Evolutionary conservation across 805 yeast species (phyloP), one percentile per base, ranked within the genome.

Genomic region (Hanseniaspora taiwanica): DNA sequence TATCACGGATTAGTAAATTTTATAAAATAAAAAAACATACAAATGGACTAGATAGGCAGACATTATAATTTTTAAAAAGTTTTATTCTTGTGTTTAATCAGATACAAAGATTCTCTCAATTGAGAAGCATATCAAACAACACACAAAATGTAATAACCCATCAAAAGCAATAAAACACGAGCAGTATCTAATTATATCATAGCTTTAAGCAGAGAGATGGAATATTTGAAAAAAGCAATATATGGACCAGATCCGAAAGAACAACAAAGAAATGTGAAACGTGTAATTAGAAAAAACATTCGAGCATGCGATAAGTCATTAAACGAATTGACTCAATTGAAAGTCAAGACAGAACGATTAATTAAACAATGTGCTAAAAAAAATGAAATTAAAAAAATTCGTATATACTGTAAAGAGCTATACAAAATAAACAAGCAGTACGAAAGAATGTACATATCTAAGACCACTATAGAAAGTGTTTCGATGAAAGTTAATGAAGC

Each of bases 161-260:
- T 12, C 3, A 29, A 16, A 10, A 21, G 4, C 21, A 16, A 20
- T 6, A 21, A 5, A 20, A 27, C 13, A 18, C 27, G 14, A 14
- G 21, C 5, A 21, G 16, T 2, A 6, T 19, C 17, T 18, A 6
- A 16, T 13, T 9, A 31, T 8, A 14, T 8, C 14, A 31, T n/a
- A 18, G 10, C 13, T 16, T 25, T 13, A 20, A 3, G n/a, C 23
- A 12, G n/a, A 12, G 6, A 2, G 2, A 89, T 89, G 97, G 85
- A 89, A 55, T 80, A 69, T 56, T 58, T 89, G 25, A 87, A 84
- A 63, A 78, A 79, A 55, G 82, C 87, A 3, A 78, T 89, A 29
- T 89, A 93, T 81, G 98, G 98, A 0, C 96, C 97, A 0, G 96
- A 87, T 55, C 96, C 96, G 33, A 79, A 80, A 53, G 97, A 84